Conservation (phyloP, 192 early-diverging fungal genomes). For the Coemansia sp. region DNA sequence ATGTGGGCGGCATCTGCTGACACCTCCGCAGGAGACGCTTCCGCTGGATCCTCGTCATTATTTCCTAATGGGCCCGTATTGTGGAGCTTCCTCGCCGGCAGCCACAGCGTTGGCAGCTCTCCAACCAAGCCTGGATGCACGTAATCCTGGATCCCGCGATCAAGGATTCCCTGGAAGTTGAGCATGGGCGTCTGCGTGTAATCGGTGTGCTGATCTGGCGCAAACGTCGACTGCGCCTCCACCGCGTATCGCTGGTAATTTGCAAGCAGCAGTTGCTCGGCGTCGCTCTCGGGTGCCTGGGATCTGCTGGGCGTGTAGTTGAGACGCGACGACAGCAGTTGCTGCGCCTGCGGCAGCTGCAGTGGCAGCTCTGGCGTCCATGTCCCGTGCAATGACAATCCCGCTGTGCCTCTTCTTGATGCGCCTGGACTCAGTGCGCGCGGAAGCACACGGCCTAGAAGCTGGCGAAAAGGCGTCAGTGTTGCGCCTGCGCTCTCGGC, state of each 20-base stretch:
- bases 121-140: slow-evolving; percentile 68
- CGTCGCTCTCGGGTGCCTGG: slow-evolving; percentile 5
- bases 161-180: slow-evolving; percentile 67
- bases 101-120: slow-evolving; percentile 71
- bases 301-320: slow-evolving; percentile 27
- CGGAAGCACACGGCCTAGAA: slow-evolving; percentile 36
- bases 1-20: too few relatives aligned
- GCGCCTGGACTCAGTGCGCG: slow-evolving; percentile 19
- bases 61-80: background rate
- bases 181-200: slow-evolving; percentile 79
- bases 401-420: background rate
- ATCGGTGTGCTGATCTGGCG: slow-evolving; percentile 58
- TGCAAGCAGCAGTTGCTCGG: slow-evolving; percentile 26
- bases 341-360: slow-evolving; percentile 18
- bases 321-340: slow-evolving; percentile 16
- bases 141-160: slow-evolving; percentile 70
- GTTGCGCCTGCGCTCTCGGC: slow-evolving; percentile 9
- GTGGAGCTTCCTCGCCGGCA: slow-evolving; percentile 51
- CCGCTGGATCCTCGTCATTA: background rate
- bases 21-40: too few relatives aligned
- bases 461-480: slow-evolving; percentile 31
- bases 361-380: background rate
- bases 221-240: slow-evolving; percentile 48
- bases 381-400: too few relatives aligned
- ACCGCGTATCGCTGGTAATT: slow-evolving; percentile 52